These are phyloP conservation scores for Aechmea fasciata DNA, from an alignment of 176 grass and related monocot species.

Conservation along the genomic window DNA sequence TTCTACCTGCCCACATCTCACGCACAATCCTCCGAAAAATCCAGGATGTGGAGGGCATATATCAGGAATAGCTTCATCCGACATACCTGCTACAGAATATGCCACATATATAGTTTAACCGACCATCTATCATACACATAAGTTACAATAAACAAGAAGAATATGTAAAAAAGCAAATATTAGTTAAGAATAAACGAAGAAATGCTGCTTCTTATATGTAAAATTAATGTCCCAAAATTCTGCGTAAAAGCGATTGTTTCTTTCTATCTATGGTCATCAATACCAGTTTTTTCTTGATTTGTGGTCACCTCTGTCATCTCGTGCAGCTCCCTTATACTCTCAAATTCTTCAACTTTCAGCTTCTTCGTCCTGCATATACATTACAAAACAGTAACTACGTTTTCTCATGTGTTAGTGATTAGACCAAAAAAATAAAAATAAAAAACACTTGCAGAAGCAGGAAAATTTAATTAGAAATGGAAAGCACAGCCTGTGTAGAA, in stretches of 20 bases:
- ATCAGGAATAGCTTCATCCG: constrained; percentile 26
- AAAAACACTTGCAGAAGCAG: constrained; percentile 9
- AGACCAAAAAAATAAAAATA: constrained; percentile 19
- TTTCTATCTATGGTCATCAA: constrained; percentile 4
- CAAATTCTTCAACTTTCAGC: constrained; percentile 29
- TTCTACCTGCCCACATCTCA: constrained; percentile 39
- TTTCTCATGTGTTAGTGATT: not conserved
- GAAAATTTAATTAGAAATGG: not conserved
- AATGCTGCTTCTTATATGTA: not conserved
- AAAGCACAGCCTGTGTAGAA: too few species aligned
- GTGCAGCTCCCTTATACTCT: constrained; percentile 12
- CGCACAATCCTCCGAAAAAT: constrained; percentile 47
- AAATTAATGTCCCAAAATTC: not conserved
- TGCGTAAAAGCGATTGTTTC: not conserved
- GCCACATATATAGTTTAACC: constrained; percentile 2
- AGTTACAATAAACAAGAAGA: constrained; percentile 2
- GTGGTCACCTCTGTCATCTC: constrained; percentile 6
- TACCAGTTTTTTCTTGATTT: constrained; percentile 30
- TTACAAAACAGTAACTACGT: constrained; percentile 11
- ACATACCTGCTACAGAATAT: constrained; percentile 30
- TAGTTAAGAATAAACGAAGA: not conserved
- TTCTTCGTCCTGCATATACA: constrained; percentile 47
- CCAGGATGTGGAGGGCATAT: constrained; percentile 62
- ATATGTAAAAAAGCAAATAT: not conserved
- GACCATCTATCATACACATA: constrained; percentile 13